Conservation (phyloP, 2,329 filamentous ascomycete genomes). For the Colletotrichum noveboracense region DNA sequence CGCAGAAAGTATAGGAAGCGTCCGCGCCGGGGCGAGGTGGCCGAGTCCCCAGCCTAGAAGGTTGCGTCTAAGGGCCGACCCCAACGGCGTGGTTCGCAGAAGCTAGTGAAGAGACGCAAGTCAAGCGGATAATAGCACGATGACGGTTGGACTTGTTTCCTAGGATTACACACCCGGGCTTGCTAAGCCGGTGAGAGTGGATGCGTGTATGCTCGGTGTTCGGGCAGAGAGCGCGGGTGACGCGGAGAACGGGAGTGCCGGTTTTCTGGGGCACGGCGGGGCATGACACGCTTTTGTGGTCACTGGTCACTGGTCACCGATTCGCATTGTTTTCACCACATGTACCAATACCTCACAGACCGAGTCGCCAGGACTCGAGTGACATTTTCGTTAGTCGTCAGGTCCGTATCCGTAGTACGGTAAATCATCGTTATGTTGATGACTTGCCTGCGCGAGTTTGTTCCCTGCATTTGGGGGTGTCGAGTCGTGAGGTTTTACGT, state of each 20-base stretch:
- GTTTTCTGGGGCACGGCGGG: neutral
- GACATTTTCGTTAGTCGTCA: neutral
- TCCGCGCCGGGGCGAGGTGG: neutral
- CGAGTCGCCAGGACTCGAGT: neutral
- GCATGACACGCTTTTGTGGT: neutral
- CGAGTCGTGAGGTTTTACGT: conserved; percentile 8
- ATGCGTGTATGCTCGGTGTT: neutral
- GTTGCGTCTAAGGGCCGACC: neutral
- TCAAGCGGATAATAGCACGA: neutral
- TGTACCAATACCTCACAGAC: neutral
- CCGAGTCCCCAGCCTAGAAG: conserved; percentile 1
- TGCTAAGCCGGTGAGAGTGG: neutral
- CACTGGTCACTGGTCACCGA: neutral
- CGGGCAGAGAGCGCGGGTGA: neutral
- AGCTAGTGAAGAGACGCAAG: neutral
- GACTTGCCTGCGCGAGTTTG: neutral
- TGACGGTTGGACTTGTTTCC: neutral
- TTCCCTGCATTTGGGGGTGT: neutral
- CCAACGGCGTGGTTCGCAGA: neutral
- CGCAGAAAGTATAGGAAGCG: neutral
- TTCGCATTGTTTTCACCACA: neutral
- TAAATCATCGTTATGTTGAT: neutral
- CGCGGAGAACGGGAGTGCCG: neutral
- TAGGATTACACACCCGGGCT: neutral
- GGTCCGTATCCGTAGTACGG: neutral